Base-by-base conservation (phyloP, 441 rosid genomes). In the Brassica hybrid region DNA sequence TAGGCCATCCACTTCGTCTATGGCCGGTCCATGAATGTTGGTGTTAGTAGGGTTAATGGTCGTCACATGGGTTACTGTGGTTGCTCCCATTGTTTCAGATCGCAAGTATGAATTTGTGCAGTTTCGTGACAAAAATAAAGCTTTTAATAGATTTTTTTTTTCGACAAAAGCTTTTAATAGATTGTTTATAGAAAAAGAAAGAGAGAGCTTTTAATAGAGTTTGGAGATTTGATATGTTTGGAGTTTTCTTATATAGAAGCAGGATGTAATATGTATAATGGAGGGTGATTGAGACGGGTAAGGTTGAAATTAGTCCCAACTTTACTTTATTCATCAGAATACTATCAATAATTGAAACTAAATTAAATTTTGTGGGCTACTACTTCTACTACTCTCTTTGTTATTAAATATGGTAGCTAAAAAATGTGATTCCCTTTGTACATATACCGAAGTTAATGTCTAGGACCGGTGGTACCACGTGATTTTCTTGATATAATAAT, bases 1-100 rank as follows among this genome's bases (percentile, higher is more conserved):
- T 18, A 93, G 81, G 30, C 97, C 98, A 14, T 80, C 78, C 21
- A 93, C 86, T 73, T 90, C 97, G 36, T 90, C 97, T 5, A 64
- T 56, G 18, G 84, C 83, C 41, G 78, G 78, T 21, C 88, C 88
- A 43, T 85, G 91, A 54, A 71, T 87, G 64, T 71, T 74, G n/a
- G 74, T 21, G 59, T 64, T 84, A 76, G 73, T 67, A 79, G 79
- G 71, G 56, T 21, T 69, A 19, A 27, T 11, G 67, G 75, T 79
- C 16, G 65, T 32, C 57, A 66, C 23, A 67, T 43, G n/a, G 50
- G 63, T 6, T 16, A 56, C 12, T 58, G 36, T 52, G 11, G 72
- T 36, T 48, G 58, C 79, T 59, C 57, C 73, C 75, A 83, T 71
- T 62, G 48, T 68, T 30, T 60, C 7, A 57, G 36, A 65, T 45